Conservation (phyloP, 164 flowering plant species). For the Brasenia schreberi region DNA sequence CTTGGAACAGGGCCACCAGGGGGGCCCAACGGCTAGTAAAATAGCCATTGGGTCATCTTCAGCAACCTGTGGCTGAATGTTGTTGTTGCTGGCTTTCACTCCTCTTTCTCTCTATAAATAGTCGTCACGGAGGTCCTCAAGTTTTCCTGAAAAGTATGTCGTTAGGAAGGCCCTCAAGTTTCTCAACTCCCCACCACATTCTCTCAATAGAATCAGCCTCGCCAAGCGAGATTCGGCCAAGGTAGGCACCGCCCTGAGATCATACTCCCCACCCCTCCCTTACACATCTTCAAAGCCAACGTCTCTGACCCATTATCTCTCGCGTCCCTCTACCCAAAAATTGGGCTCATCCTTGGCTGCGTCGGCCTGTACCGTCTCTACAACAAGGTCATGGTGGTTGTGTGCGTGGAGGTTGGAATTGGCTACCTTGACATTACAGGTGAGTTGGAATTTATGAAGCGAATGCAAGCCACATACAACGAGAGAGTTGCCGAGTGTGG, state of each 20-base stretch:
- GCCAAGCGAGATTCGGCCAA: constrained; percentile 48
- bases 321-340: constrained; percentile 24
- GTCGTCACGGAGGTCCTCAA: constrained; percentile 23
- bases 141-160: constrained; percentile 78
- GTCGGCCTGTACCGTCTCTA: constrained; percentile 69
- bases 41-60: no score
- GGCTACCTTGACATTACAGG: constrained; percentile 75
- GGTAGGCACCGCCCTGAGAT: constrained; percentile 33
- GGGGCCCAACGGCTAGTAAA: no score
- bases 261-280: constrained; percentile 36
- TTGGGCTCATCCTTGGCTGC: constrained; percentile 59
- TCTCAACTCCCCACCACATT: constrained; percentile 17
- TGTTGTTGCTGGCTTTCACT: no score
- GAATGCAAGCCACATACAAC: constrained; percentile 42
- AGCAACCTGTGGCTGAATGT: no score
- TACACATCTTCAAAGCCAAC: constrained; percentile 51
- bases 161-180: constrained; percentile 57
- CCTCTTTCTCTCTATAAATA: no score
- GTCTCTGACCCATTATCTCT: constrained; percentile 45
- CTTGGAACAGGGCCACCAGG: no score
- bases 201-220: constrained; percentile 28
- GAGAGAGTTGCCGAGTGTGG: constrained; percentile 44
- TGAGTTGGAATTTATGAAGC: constrained; percentile 85
- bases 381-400: constrained; percentile 65
- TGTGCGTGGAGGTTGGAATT: constrained; percentile 46